A percentile compares a stretch with the other conserved stretches of the same genome.
phyloP scores from a whole-genome alignment of 768 basidiomycete genomes.

The Kwoniella sp. region DNA sequence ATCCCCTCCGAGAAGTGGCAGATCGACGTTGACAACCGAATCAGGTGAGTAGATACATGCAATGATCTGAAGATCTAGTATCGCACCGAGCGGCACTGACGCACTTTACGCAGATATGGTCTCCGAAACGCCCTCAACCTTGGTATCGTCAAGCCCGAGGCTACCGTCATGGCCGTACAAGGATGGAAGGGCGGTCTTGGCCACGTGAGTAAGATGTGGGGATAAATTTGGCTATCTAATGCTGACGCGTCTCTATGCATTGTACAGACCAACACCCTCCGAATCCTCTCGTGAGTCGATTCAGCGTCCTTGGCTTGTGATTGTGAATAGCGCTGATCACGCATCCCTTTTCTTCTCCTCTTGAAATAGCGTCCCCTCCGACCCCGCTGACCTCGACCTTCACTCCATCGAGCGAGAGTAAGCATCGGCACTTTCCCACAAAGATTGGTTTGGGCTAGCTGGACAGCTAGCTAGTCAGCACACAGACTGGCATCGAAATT shows the following conservation, averaged over 20 bases:
- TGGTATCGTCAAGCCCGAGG: slow-evolving; percentile 83
- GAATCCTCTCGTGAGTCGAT: slow-evolving; percentile 43
- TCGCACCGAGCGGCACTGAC: background rate
- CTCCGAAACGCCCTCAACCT: slow-evolving; percentile 78
- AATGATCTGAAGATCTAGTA: background rate
- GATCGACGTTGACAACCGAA: slow-evolving; percentile 69
- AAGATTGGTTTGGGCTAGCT: background rate
- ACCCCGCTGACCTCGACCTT: slow-evolving; percentile 54
- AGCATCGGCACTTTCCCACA: background rate
- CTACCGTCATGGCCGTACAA: slow-evolving; percentile 90
- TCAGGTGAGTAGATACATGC: slow-evolving; percentile 60
- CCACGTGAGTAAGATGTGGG: slow-evolving; percentile 59
- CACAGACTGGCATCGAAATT: background rate
- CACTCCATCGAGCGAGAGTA: slow-evolving; percentile 51
- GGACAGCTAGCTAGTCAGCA: too few relatives aligned
- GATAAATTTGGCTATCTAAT: background rate
- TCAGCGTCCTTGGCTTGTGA: background rate
- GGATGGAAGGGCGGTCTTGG: slow-evolving; percentile 99
- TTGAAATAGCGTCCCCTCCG: slow-evolving; percentile 46
- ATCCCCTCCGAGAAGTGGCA: slow-evolving; percentile 91
- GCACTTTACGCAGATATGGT: slow-evolving; percentile 63
- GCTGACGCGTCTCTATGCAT: slow-evolving; percentile 7
- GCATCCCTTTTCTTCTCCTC: background rate
- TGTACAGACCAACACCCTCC: slow-evolving; percentile 55
- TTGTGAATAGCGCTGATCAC: background rate